Evolutionary conservation across 129 eudicot genomes (phyloP), one percentile per base, ranked within the genome.

Genomic region (Flaveria bidentis): DNA sequence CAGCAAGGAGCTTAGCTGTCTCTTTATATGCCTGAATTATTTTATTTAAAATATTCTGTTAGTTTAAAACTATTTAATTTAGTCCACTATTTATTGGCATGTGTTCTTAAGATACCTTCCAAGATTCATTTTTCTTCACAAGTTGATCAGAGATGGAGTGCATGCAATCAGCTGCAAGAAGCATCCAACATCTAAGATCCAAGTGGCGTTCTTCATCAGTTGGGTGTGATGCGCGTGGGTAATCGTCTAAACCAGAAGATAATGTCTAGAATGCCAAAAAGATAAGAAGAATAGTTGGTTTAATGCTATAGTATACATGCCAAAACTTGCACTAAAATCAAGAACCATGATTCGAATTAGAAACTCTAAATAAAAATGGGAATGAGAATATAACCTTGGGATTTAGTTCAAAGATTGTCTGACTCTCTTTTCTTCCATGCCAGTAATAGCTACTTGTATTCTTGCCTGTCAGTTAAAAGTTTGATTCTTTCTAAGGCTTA

Each of bases 161-260:
- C 94, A 95, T 86, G 86, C 90, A 89, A 79, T 95, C 92, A 60
- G 99, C 90, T 12, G 99, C 97, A 72, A 95, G 91, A 86, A 86
- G 88, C 97, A 91, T 95, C 99, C 99, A 95, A 78, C 99, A 95
- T 88, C 97, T 88, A 83, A 95, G 99, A 73, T 95, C 99, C 88
- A 95, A 68, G 79, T 95, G 99, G 61, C 99, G 91, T 81, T 95
- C 99, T 47, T 88, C 92, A 30, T 87, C 89, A 71, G 81, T 87
- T 51, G 97, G 99, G 73, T 95, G 97, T 76, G 97, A 95, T 57
- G 99, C 99, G 45, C 99, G 99, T 64, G 97, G 99, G 85, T 95
- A 95, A 78, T 95, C 99, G 80, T 95, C 97, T 84, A 95, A 85
- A 68, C 99, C 97, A 79, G 99, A 95, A 65, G 96, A 87, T 39